Conservation (phyloP, 495 filamentous ascomycete genomes). For the Chaetomidium leptoderma region DNA sequence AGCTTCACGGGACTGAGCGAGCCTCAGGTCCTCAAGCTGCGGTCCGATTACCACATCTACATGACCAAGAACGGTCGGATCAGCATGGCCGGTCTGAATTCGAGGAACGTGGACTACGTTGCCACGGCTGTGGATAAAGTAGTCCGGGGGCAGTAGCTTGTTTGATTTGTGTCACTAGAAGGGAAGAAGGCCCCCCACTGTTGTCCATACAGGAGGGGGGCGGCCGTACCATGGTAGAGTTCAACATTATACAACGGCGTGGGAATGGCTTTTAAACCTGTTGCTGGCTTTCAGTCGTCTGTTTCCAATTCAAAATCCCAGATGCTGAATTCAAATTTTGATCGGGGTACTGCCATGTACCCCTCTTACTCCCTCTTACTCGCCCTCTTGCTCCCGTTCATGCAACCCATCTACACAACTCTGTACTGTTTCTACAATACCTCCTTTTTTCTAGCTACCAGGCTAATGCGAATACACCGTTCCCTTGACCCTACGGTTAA, state of each 20-base stretch:
- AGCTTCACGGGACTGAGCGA: conserved; percentile 90
- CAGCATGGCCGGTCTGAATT: conserved; percentile 93
- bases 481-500: background rate
- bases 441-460: conserved; percentile 5
- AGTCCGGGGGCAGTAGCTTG: conserved; percentile 56
- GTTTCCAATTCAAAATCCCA: background rate
- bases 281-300: background rate
- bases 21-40: conserved; percentile 74
- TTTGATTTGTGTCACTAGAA: background rate
- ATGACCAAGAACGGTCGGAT: conserved; percentile 99
- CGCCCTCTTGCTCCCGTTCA: no score
- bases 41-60: conserved; percentile 83
- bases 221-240: no score
- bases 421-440: conserved; percentile 1
- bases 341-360: background rate
- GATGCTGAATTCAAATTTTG: background rate
- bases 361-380: background rate
- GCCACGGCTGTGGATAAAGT: conserved; percentile 83
- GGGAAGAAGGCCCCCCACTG: background rate
- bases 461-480: background rate
- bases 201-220: no score
- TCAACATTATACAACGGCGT: background rate
- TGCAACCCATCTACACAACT: conserved; percentile 2
- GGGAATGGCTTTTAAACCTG: background rate
- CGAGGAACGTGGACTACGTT: conserved; percentile 85